Conservation (phyloP, 805 yeast species). For the Cyberlindnera xishuangbannaensis region DNA sequence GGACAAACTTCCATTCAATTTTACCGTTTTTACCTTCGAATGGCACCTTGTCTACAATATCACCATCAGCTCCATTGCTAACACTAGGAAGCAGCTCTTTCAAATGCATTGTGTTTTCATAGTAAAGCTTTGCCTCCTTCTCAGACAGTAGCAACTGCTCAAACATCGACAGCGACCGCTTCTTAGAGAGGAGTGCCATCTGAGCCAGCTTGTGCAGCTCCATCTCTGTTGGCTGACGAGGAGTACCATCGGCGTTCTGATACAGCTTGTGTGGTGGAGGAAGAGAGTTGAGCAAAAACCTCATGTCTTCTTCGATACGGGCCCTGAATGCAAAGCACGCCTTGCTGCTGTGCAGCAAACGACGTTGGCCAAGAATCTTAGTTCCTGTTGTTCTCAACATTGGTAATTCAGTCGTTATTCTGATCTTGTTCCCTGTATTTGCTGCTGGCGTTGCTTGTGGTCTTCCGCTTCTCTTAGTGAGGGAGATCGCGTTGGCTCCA, state of each 20-base stretch:
- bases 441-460: no score
- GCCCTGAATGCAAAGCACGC: conserved; percentile 29
- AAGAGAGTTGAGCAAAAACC: conserved; percentile 53
- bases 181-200: conserved; percentile 53
- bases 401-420: no score
- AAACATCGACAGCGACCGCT: conserved; percentile 45
- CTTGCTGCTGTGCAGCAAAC: conserved; percentile 4
- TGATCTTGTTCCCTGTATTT: no score
- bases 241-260: conserved; percentile 71
- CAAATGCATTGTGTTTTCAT: conserved; percentile 58
- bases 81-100: conserved; percentile 44
- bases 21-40: conserved; percentile 76
- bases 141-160: conserved; percentile 44
- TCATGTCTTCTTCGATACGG: conserved; percentile 54
- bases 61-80: conserved; percentile 43
- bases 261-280: conserved; percentile 63
- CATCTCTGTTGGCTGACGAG: conserved; percentile 60
- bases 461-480: no score
- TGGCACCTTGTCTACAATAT: conserved; percentile 79
- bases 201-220: conserved; percentile 72
- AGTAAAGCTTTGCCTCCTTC: conserved; percentile 48
- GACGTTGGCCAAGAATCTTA: no score
- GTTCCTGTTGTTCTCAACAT: no score
- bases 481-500: no score
- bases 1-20: conserved; percentile 69